phyloP scores from a whole-genome alignment of 2,329 filamentous ascomycete genomes.

The Exophiala alcalophila region DNA sequence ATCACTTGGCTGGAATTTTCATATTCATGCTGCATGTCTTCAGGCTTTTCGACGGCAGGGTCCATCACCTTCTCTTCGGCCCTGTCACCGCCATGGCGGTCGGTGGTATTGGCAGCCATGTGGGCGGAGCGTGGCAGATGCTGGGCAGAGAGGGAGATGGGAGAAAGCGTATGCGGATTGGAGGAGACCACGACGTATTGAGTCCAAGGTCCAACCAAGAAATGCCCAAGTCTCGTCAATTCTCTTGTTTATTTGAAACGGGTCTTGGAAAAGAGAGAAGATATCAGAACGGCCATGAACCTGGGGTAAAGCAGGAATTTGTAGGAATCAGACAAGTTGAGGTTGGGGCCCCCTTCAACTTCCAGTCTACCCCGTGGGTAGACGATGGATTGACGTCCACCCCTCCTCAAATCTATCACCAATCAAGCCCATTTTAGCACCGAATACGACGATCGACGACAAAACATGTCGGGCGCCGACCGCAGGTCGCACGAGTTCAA shows the following conservation, averaged over 20 bases:
- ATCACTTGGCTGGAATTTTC: conserved; percentile 9
- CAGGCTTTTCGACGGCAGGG: conserved; percentile 15
- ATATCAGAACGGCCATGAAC: too few relatives aligned
- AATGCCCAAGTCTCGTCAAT: too few relatives aligned
- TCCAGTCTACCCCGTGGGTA: conserved; percentile 12
- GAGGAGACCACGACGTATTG: too few relatives aligned
- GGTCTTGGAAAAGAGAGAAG: too few relatives aligned
- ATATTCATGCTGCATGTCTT: conserved; percentile 16
- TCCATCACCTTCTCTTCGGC: conserved; percentile 9
- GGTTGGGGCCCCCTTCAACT: conserved; percentile 6
- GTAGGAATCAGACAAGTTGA: too few relatives aligned
- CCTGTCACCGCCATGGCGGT: conserved; percentile 5
- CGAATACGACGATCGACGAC: conserved; percentile 4
- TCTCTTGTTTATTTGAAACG: too few relatives aligned
- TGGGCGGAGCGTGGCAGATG: not conserved
- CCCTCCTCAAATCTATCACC: too few relatives aligned
- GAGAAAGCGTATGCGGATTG: not conserved
- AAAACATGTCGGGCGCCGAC: not conserved
- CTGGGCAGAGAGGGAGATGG: not conserved
- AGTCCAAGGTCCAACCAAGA: too few relatives aligned
- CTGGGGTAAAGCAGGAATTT: too few relatives aligned
- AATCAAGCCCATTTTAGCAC: not conserved
- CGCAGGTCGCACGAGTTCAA: conserved; percentile 3
- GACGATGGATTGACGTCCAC: not conserved
- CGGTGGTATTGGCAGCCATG: too few relatives aligned